Base-by-base conservation (phyloP, 495 filamentous ascomycete species). In the Lasiosphaeria ovina region DNA sequence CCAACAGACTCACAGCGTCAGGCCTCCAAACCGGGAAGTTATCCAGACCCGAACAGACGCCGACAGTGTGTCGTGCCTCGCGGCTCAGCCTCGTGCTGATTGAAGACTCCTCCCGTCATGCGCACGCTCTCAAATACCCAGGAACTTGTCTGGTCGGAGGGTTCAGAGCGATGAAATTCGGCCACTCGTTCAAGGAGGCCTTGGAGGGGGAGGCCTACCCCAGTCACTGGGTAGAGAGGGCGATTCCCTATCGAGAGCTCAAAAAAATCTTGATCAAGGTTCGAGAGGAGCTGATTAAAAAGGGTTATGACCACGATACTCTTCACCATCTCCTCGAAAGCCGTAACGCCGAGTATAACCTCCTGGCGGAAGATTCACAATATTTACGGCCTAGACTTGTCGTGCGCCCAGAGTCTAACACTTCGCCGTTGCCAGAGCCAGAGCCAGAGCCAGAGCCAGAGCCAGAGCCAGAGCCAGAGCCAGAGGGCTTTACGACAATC, bases 261-360 rank as follows among this genome's bases (percentile, higher is more conserved):
- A 91, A 91, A 70, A 91, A 90, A 72, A 83, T 87, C 70, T 82
- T 91, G 66, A 88, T 86, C 62, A 84, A 83, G 68, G 81, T 91
- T 35, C 66, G 83, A 54, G 68, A 74, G 47, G 88, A 91, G 71
- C 77, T 91, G 7, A 65, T 74, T 12, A 74, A 73, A 14, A 69
- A 89, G 8, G 89, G 89, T 10, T 80, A 90, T 50, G 81, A 85
- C 53, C 76, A 78, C 4, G 76, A 81, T 11, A 87, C 83, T n/a
- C 69, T 90, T 34, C 74, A 77, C 44, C 73, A 74, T 35, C 74
- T 90, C 34, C 64, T 79, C 10, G 69, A 69, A 17, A 70, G 74
- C 36, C 72, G 68, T 55, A 68, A 75, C 45, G 71, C 82, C 57
- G 71, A 79, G 50, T 83, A 83, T 66, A 70, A 77, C 48, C 75